Percentiles rank a stretch among this genome's conserved stretches.
These are phyloP conservation scores for Colletotrichum acutatum DNA, from an alignment of 2,329 filamentous ascomycete genomes.

Conservation along the genomic window DNA sequence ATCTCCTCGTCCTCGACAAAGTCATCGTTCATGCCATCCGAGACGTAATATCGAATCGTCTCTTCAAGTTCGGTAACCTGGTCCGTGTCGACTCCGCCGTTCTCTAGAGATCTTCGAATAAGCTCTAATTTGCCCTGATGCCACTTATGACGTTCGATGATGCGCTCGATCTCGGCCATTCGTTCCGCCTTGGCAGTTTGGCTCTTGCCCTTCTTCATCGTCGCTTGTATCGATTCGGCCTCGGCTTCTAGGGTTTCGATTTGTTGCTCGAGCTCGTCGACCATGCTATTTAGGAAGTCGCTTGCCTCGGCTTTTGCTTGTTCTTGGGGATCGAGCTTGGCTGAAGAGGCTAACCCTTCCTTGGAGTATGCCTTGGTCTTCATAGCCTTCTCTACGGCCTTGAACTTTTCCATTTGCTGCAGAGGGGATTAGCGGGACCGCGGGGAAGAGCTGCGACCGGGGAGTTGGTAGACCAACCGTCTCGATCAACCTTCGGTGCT, in stretches of 20 bases:
- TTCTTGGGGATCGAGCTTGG: constrained; percentile 96
- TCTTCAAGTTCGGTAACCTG: constrained; percentile 92
- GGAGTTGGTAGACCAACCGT: constrained; percentile 71
- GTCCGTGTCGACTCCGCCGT: constrained; percentile 88
- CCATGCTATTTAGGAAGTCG: constrained; percentile 87
- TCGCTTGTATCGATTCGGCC: constrained; percentile 84
- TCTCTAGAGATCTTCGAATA: constrained; percentile 89
- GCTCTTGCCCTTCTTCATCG: constrained; percentile 95
- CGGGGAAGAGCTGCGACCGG: constrained; percentile 33
- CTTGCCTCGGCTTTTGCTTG: constrained; percentile 90
- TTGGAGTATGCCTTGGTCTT: constrained; percentile 99
- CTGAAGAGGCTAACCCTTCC: constrained; percentile 90
- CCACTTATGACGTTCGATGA: constrained; percentile 95
- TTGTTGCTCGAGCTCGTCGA: constrained; percentile 93
- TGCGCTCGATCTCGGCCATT: constrained; percentile 84
- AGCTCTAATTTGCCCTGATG: constrained; percentile 94
- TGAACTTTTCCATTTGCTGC: constrained; percentile 99
- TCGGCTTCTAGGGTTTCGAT: constrained; percentile 95
- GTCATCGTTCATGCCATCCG: constrained; percentile 87
- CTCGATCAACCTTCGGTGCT: constrained; percentile 96
- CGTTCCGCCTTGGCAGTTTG: constrained; percentile 85
- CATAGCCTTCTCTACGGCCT: constrained; percentile 99
- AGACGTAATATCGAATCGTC: constrained; percentile 93
- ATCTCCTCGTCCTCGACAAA: constrained; percentile 95
- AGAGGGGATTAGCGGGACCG: constrained; percentile 30